Evolutionary conservation across 495 filamentous ascomycete genomes (phyloP), one percentile per base, ranked within the genome.

Genomic region (Penicillium macrosclerotiorum): DNA sequence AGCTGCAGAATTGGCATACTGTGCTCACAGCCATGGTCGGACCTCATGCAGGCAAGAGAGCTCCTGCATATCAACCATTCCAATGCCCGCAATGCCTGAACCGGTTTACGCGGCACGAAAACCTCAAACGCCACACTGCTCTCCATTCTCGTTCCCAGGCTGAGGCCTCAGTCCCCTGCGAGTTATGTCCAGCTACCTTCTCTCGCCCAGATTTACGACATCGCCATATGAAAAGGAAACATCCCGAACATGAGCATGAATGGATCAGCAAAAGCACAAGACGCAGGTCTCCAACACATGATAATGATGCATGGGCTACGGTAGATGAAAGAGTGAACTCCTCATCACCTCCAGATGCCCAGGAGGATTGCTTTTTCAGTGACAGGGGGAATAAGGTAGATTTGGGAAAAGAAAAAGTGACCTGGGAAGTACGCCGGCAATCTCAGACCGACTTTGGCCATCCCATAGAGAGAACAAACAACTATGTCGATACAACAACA

Each of bases 31-130:
- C 23, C 19, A 55, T 60, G 57, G 49, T 49, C 3, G 45, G 47
- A 20, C 31, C 57, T 5, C 47, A 45, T n/a, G 16, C 27, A 14
- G 8, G 13, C 4, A 52, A 22, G 33, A 29, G 22, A n/a, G 42
- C 32, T 11, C 34, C 52, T 2, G 25, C 49, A 1, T 60, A 50
- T 26, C 65, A 63, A 35, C 65, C 65, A 18, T 69, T 67, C 32
- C 63, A 69, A 42, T 69, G 65, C 46, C 26, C 52, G 5, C 34
- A 62, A 30, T 69, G 65, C 39, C 54, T 52, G 32, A 61, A 55
- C 24, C 65, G 65, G 8, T 69, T 69, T 38, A 69, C 63, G 22
- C 54, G 65, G 33, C 61, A 67, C 44, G 65, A 69, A 42, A 69
- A 69, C 42, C 63, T 69, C 52, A 69, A 69, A 42, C 60, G 65